A percentile compares a stretch with the other conserved stretches of the same genome.
Conservation (phyloP, 305 asterid species). For the Fraxinus floribunda region DNA sequence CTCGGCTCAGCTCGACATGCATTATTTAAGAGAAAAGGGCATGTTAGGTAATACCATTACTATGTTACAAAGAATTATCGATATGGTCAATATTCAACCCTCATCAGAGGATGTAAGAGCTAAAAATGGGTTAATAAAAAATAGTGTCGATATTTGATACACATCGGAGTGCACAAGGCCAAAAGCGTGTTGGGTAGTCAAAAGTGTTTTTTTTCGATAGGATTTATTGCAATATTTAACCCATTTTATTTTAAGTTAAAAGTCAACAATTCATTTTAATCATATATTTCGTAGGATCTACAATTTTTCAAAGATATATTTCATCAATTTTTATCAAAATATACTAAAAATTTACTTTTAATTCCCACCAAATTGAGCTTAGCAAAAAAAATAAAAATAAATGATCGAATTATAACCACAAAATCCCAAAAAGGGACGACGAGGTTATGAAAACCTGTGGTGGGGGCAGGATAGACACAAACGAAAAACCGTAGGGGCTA, state of each 20-base stretch:
- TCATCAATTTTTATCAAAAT: too few relatives aligned
- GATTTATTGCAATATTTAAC: neutral
- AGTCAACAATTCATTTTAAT: too few relatives aligned
- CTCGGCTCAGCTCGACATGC: neutral
- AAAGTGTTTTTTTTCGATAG: neutral
- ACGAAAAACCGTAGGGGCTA: neutral
- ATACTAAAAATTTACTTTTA: too few relatives aligned
- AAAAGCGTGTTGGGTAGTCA: neutral
- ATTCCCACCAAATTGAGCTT: too few relatives aligned
- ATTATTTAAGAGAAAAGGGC: too few relatives aligned
- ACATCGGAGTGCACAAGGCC: neutral
- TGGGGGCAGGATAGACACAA: neutral
- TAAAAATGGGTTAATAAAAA: too few relatives aligned
- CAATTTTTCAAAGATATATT: too few relatives aligned
- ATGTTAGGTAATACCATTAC: neutral
- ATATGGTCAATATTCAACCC: neutral
- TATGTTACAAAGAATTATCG: neutral
- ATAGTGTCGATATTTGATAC: neutral
- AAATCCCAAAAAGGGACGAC: neutral
- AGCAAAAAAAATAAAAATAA: neutral
- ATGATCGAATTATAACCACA: neutral
- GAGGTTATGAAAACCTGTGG: neutral
- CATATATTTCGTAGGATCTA: too few relatives aligned
- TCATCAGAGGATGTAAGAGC: neutral
- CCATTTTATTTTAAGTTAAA: too few relatives aligned